A percentile compares a stretch with the other conserved stretches of the same genome.
phyloP scores from a whole-genome alignment of 257 asterid species.

The Verbascum thapsus region DNA sequence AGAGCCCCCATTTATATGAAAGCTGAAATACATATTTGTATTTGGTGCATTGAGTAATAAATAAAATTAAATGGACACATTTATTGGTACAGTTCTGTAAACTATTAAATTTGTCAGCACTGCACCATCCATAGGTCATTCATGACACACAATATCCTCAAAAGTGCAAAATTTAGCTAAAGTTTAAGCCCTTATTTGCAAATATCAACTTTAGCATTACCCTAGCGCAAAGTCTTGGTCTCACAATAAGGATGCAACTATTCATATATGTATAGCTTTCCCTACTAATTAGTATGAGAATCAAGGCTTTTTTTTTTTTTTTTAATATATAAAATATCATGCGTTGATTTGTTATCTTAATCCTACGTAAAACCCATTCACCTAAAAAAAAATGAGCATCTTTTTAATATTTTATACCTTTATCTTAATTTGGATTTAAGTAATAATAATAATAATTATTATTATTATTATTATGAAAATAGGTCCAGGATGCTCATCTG shows the following conservation, averaged over 20 bases:
- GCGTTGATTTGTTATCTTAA: no score
- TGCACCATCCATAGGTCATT: slow-evolving; percentile 44
- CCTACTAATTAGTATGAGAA: slow-evolving; percentile 24
- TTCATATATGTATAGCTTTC: slow-evolving; percentile 10
- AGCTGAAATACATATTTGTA: slow-evolving; percentile 2
- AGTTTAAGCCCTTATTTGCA: slow-evolving; percentile 22
- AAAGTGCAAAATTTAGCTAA: slow-evolving; percentile 21
- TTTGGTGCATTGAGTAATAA: slow-evolving; percentile 7
- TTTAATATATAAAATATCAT: no score
- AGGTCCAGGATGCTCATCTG: slow-evolving; percentile 99
- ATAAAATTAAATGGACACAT: slow-evolving; percentile 31
- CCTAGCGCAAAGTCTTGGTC: slow-evolving; percentile 24
- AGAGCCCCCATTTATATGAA: neutral
- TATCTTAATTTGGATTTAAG: no score
- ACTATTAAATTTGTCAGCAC: slow-evolving; percentile 56
- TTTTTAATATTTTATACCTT: no score
- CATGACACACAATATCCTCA: slow-evolving; percentile 12
- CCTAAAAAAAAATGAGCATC: no score
- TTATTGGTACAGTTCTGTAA: slow-evolving; percentile 50
- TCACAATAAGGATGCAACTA: slow-evolving; percentile 27
- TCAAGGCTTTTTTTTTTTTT: no score
- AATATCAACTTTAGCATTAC: neutral
- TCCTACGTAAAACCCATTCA: no score
- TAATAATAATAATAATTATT: no score
- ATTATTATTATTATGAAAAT: slow-evolving; percentile 1